Evolutionary conservation across 2,329 filamentous ascomycete species (phyloP), one percentile per base, ranked within the genome.

Genomic region (Stagonosporopsis rhizophila): DNA sequence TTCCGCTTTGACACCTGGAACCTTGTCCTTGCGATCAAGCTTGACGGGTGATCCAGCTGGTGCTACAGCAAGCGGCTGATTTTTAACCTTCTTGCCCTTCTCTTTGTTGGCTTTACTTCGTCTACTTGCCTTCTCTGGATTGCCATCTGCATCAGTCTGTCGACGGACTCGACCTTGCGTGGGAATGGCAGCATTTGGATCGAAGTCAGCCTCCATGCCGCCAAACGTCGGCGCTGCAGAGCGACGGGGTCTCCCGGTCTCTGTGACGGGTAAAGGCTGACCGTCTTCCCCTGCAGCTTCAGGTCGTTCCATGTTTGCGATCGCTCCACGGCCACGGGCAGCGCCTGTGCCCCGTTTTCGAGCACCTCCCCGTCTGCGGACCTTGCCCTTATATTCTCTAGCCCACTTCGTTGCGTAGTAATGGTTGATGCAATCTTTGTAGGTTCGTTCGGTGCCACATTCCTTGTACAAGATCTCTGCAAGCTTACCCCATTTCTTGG

Each of bases 401-500:
- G 87, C 83, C 77, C 89, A 89, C 77, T 87, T 95, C 71, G 89
- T 90, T 60, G 90, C 82, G 74, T 95, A 95, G 76, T 95, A 95
- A 74, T 93, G 92, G 70, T 92, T 89, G 65, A 95, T 95, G 74
- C 89, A 92, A 42, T 90, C 85, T 62, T 89, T 88, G 75, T 91
- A 92, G 66, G 90, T 87, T 22, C 90, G 86, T 27, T 83, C 81
- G 0, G 84, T 83, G 6, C 72, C 72, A 38, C 69, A 68, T 44
- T 75, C 70, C 56, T 75, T 74, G 52, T 73, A 69, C 17, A 94
- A 78, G 22, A 82, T 82, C 56, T 89, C 86, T 5, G 90, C 89
- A 55, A 95, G 87, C 65, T 86, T 87, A 53, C 89, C 89, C 89
- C 90, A 95, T 69, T 92, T 90, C 80, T 95, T 95, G 0, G 90